Conservation (phyloP, 1,139 yeast species). For the Yamadazyma friedrichii region DNA sequence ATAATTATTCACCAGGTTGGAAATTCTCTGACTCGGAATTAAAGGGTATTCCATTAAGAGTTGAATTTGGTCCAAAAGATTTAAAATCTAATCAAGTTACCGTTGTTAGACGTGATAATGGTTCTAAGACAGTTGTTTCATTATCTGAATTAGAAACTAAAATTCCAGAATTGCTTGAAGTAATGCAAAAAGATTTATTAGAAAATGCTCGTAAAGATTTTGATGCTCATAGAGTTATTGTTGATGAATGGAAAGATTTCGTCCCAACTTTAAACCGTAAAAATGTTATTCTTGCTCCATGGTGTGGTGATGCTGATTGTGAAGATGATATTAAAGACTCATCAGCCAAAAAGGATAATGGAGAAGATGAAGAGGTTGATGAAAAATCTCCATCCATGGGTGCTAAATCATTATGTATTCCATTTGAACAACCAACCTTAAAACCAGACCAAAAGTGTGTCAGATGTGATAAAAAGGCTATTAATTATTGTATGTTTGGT, state of each 20-base stretch:
- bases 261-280: constrained; percentile 90
- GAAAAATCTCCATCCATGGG: constrained; percentile 99
- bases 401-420: constrained; percentile 97
- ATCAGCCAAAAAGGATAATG: constrained; percentile 79
- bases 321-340: constrained; percentile 96
- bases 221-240: constrained; percentile 78
- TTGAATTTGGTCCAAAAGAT: constrained; percentile 97
- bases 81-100: constrained; percentile 74
- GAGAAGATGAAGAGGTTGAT: constrained; percentile 83
- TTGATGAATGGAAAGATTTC: constrained; percentile 86
- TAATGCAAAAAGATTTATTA: constrained; percentile 74
- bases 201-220: constrained; percentile 76
- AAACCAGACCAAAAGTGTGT: constrained; percentile 82
- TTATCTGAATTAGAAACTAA: constrained; percentile 64
- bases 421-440: constrained; percentile 85
- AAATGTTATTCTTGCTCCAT: constrained; percentile 89
- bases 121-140: constrained; percentile 67
- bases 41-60: constrained; percentile 90
- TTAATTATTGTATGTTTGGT: constrained; percentile 89
- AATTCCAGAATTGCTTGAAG: constrained; percentile 75
- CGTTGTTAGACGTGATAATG: constrained; percentile 91
- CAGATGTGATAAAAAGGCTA: constrained; percentile 73
- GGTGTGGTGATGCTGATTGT: constrained; percentile 95
- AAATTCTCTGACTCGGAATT: constrained; percentile 97
- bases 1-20: constrained; percentile 97